Conservation (phyloP, 2,329 filamentous ascomycete genomes). For the Sarocladium brachiariae region DNA sequence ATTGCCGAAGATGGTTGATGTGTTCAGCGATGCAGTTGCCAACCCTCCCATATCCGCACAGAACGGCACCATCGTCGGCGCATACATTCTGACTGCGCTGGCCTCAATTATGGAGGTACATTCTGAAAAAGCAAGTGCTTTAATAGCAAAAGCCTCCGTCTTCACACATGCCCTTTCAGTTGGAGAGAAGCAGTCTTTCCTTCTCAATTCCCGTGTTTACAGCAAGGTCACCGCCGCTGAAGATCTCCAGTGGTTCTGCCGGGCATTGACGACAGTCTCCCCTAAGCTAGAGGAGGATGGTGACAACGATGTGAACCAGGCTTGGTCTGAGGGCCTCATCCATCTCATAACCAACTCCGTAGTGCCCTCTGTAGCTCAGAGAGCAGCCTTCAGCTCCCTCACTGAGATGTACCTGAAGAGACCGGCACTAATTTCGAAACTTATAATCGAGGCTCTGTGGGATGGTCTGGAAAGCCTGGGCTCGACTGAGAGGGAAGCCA, state of each 20-base stretch:
- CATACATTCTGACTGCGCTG: conserved; percentile 66
- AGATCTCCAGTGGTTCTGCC: conserved; percentile 71
- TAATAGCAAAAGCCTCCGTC: conserved; percentile 53
- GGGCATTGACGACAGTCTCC: conserved; percentile 59
- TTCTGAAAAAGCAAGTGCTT: conserved; percentile 36
- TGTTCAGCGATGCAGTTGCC: conserved; percentile 68
- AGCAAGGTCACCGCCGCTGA: conserved; percentile 68
- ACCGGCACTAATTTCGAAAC: conserved; percentile 50
- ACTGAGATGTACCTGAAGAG: conserved; percentile 57
- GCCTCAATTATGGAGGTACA: conserved; percentile 50
- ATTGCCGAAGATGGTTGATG: conserved; percentile 52
- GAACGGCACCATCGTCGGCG: conserved; percentile 72
- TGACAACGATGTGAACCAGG: conserved; percentile 44
- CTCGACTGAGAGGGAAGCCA: conserved; percentile 68
- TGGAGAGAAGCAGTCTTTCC: conserved; percentile 79
- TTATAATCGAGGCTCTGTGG: conserved; percentile 71
- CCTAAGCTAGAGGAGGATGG: conserved; percentile 43
- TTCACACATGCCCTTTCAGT: conserved; percentile 58
- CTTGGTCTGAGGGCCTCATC: conserved; percentile 83
- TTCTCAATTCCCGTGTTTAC: conserved; percentile 80
- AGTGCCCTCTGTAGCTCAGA: conserved; percentile 56
- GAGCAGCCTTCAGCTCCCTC: conserved; percentile 54
- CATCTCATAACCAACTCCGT: conserved; percentile 62
- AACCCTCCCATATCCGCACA: conserved; percentile 77
- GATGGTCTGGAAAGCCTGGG: conserved; percentile 63